phyloP scores from a whole-genome alignment of 2,329 filamentous ascomycete genomes.

The Alternaria panax region DNA sequence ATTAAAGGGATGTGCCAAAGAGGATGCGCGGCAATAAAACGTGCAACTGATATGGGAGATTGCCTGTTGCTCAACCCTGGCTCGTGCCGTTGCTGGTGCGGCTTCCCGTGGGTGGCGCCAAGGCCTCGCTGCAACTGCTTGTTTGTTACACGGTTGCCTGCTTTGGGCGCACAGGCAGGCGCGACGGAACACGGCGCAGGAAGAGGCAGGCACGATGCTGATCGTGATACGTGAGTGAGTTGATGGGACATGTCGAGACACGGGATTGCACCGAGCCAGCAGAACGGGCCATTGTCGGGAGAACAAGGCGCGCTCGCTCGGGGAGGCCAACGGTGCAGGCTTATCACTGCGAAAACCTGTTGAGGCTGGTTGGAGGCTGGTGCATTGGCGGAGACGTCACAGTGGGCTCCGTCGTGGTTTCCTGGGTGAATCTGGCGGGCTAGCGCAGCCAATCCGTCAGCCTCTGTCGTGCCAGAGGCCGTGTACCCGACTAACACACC shows the following conservation, averaged over 20 bases:
- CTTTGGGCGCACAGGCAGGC: conserved; percentile 3
- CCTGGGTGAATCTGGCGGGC: conserved; percentile 14
- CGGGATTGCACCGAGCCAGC: not conserved
- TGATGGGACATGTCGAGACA: not conserved
- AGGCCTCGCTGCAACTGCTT: conserved; percentile 11
- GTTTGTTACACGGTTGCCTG: conserved; percentile 8
- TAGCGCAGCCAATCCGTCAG: conserved; percentile 18
- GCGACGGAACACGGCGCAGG: conserved; percentile 3
- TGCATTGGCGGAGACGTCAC: conserved; percentile 20
- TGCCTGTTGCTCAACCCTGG: not conserved
- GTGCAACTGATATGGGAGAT: conserved; percentile 11
- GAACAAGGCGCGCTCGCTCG: not conserved
- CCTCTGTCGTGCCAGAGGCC: conserved; percentile 22
- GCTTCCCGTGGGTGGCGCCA: conserved; percentile 12
- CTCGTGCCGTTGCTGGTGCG: conserved; percentile 2
- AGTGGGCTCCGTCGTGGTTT: conserved; percentile 14
- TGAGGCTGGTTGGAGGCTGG: conserved; percentile 14
- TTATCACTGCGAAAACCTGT: conserved; percentile 16
- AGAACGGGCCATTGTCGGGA: not conserved
- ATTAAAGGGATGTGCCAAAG: not conserved
- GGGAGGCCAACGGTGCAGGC: not conserved
- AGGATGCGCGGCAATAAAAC: not conserved
- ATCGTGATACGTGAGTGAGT: not conserved
- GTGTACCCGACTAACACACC: conserved; percentile 16
- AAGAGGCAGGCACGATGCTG: conserved; percentile 1